Evolutionary conservation across 1,284 basidiomycete species (phyloP).

Genomic region (Fomitopsis betulina): DNA sequence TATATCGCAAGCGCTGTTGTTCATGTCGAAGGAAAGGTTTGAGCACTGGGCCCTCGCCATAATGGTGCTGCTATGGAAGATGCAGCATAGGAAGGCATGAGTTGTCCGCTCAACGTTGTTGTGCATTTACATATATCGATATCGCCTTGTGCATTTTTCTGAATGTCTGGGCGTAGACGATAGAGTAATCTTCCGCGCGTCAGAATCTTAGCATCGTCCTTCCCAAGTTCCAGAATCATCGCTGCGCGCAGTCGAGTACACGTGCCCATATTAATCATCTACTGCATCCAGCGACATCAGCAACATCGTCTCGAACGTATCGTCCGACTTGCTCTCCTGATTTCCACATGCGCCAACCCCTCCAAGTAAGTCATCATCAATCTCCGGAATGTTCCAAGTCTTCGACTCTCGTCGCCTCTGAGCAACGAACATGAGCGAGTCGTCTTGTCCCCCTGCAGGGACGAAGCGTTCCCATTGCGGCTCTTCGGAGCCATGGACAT

Average conservation of each 20-base stretch:
- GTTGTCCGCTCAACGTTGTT: neutral
- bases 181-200: neutral
- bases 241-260: no score
- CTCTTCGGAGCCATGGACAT: neutral
- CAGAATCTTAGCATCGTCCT: neutral
- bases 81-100: conserved; percentile 17
- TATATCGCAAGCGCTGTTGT: conserved; percentile 75
- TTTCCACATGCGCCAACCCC: conserved; percentile 50
- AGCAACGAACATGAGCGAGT: conserved; percentile 58
- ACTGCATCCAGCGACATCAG: conserved; percentile 36
- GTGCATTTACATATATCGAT: neutral
- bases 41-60: conserved; percentile 71
- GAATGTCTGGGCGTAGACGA: neutral
- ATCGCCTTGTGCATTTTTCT: neutral
- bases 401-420: conserved; percentile 51
- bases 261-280: neutral
- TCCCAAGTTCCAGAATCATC: no score
- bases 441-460: conserved; percentile 32
- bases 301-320: conserved; percentile 65
- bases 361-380: conserved; percentile 49
- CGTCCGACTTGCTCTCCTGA: conserved; percentile 43
- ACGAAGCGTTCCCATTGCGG: conserved; percentile 23
- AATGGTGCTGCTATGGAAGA: conserved; percentile 42
- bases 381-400: conserved; percentile 46
- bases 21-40: conserved; percentile 83